Evolutionary conservation across 1,284 basidiomycete genomes (phyloP), one percentile per base, ranked within the genome.

Genomic region (Irpex rosettiformis): DNA sequence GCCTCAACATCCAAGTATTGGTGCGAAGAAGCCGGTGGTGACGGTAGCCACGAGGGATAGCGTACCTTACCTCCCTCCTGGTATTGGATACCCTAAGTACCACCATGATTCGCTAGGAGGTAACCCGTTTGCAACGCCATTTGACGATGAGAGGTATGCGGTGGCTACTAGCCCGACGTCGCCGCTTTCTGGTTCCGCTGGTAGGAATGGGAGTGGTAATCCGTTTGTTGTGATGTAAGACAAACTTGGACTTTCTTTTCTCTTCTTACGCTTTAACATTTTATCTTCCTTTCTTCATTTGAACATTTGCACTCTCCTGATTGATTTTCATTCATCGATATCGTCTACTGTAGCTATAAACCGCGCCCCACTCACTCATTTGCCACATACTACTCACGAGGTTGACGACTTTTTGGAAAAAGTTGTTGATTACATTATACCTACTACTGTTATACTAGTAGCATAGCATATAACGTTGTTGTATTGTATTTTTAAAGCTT

Each of bases 71-170:
- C 55, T 54, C 59, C 56, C 61, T 58, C 58, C 55, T 48, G 54
- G 61, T 61, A 71, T 25, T 73, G 68, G 22, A 66, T 65, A 49
- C 68, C 72, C 54, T 64, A 53, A 42, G 63, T 61, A 52, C 66
- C 61, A 55, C 65, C 55, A 56, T 61, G 54, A 30, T 40, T 27
- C 52, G 57, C 67, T 61, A 65, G 68, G 75, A 52, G n/a, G n/a
- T n/a, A 72, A 85, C 67, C 89, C 89, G 51, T 91, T 91, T 67
- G 78, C 81, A 58, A 89, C 88, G 58, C 89, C 89, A 10, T 91
- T 91, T 72, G 89, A 91, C 69, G 89, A 90, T 67, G 43, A 45
- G 43, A 83, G 88, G 66, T 48, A 70, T 59, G 57, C 61, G 43
- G 66, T 62, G 49, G 13, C 49, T 45, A 27, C 25, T 55, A 56